These are phyloP conservation scores for Dryadomyces quercus-mongolicae DNA, from an alignment of 2,329 filamentous ascomycete species.

Conservation along the genomic window DNA sequence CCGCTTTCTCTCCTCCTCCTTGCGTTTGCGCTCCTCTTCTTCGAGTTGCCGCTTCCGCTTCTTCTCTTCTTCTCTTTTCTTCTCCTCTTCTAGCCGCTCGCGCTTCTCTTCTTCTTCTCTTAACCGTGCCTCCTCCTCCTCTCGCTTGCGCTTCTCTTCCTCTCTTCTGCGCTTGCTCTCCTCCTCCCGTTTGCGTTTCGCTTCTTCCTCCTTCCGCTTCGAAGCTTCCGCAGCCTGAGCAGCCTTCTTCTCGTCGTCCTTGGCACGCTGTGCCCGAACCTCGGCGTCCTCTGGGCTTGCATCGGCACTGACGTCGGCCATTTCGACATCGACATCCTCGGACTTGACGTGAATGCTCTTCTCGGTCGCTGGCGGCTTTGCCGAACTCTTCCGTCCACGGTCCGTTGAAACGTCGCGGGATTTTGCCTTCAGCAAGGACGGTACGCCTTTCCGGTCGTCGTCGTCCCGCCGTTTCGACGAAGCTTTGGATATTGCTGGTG, in stretches of 20 bases:
- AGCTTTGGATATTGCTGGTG: constrained; percentile 20
- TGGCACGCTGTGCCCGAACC: constrained; percentile 12
- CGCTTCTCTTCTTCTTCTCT: constrained; percentile 19
- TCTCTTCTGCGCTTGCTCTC: constrained; percentile 16
- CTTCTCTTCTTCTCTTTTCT: constrained; percentile 18
- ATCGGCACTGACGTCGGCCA: constrained; percentile 32
- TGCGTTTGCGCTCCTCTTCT: constrained; percentile 15
- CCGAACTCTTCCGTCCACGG: constrained; percentile 28
- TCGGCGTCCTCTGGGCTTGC: background rate
- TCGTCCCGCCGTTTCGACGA: constrained; percentile 30
- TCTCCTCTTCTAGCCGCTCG: constrained; percentile 20
- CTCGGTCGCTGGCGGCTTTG: constrained; percentile 28
- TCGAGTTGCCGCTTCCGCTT: constrained; percentile 16
- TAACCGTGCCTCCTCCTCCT: constrained; percentile 18
- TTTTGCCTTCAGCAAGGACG: constrained; percentile 21
- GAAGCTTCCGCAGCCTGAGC: constrained; percentile 21
- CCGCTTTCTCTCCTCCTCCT: constrained; percentile 19
- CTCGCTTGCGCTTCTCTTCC: constrained; percentile 15
- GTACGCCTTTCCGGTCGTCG: constrained; percentile 22
- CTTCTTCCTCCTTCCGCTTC: constrained; percentile 21
- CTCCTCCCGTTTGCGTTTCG: constrained; percentile 21
- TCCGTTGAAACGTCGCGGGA: constrained; percentile 21
- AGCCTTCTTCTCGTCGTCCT: constrained; percentile 19
- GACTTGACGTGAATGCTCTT: constrained; percentile 45
- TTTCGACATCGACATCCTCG: constrained; percentile 43